A percentile compares a stretch with the other conserved stretches of the same genome.
Conservation (phyloP, 805 yeast genomes). For the Sugiyamaella floridensis region DNA sequence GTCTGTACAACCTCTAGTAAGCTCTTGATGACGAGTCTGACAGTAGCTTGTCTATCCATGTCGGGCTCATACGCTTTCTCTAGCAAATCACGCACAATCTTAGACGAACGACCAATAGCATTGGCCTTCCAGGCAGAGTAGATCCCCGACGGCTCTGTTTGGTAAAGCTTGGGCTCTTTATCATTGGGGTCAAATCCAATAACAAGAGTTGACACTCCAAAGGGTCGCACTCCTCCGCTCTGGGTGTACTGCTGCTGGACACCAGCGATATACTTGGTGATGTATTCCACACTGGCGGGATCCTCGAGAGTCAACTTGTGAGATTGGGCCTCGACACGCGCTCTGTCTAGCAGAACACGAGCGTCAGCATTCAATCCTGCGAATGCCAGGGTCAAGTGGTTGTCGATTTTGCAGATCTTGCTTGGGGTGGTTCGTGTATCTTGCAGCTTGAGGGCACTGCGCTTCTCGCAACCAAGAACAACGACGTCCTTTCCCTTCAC, state of each 20-base stretch:
- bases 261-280: conserved; percentile 94
- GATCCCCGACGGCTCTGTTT: conserved; percentile 96
- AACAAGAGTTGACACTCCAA: conserved; percentile 90
- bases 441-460: conserved; percentile 90
- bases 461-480: conserved; percentile 92
- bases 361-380: conserved; percentile 99
- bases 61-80: conserved; percentile 73
- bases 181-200: conserved; percentile 94
- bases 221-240: conserved; percentile 97
- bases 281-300: conserved; percentile 82
- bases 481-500: conserved; percentile 85
- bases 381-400: conserved; percentile 85
- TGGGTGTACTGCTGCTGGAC: conserved; percentile 96
- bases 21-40: conserved; percentile 76
- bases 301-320: conserved; percentile 92
- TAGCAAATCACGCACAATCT: conserved; percentile 90
- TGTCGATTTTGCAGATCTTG: conserved; percentile 84
- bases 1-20: conserved; percentile 95
- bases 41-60: conserved; percentile 61
- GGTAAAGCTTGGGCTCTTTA: conserved; percentile 71
- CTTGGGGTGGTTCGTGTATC: conserved; percentile 95
- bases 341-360: conserved; percentile 86
- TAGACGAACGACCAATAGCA: conserved; percentile 90
- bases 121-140: conserved; percentile 97
- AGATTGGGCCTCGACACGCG: conserved; percentile 94